Conservation (phyloP, 2,329 filamentous ascomycete species). For the Venturia nashicola region DNA sequence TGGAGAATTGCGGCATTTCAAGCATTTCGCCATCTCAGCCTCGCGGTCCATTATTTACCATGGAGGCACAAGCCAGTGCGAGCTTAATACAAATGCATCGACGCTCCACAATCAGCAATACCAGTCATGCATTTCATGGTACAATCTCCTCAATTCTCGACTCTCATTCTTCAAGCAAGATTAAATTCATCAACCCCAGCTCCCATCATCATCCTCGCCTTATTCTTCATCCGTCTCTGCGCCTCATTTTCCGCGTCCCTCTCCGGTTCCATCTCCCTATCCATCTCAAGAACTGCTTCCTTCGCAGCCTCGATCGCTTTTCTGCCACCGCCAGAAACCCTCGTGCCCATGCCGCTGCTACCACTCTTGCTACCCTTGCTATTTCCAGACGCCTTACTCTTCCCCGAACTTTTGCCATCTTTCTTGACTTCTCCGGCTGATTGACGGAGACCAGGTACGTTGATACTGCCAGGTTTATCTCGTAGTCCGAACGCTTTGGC, state of each 20-base stretch:
- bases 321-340: not conserved
- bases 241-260: constrained; percentile 34
- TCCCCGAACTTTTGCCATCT: constrained; percentile 24
- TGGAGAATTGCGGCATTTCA: not conserved
- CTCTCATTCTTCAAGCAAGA: constrained; percentile 25
- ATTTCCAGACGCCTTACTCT: constrained; percentile 4
- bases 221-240: constrained; percentile 42
- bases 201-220: constrained; percentile 40
- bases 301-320: constrained; percentile 21
- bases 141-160: no score
- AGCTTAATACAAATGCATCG: not conserved
- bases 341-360: constrained; percentile 12
- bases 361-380: constrained; percentile 21
- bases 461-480: constrained; percentile 76
- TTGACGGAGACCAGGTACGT: constrained; percentile 36
- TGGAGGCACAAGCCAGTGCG: not conserved
- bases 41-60: not conserved
- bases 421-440: constrained; percentile 35
- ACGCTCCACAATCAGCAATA: no score
- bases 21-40: not conserved
- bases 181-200: constrained; percentile 45
- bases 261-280: constrained; percentile 11
- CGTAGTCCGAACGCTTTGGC: constrained; percentile 88
- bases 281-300: constrained; percentile 13
- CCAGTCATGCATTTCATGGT: no score